These are phyloP conservation scores for Alternaria ventricosa DNA, from an alignment of 2,329 filamentous ascomycete species.

Conservation along the genomic window DNA sequence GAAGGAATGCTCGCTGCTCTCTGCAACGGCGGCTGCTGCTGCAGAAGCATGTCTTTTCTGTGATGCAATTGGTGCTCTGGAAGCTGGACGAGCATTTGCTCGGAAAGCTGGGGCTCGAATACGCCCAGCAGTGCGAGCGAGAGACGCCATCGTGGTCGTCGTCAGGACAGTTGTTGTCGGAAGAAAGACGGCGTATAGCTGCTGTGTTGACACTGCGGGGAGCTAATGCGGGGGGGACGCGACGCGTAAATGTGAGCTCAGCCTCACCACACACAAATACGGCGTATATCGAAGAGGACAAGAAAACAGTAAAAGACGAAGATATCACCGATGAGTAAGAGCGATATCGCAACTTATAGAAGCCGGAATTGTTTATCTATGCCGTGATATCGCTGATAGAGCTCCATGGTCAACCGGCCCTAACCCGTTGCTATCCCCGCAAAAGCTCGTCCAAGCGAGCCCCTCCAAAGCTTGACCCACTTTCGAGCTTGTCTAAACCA, in stretches of 20 bases:
- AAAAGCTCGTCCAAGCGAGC: constrained; percentile 23
- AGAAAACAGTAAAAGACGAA: no score
- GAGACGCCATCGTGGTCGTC: constrained; percentile 37
- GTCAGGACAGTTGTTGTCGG: not conserved
- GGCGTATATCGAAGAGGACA: not conserved
- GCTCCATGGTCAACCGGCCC: constrained; percentile 11
- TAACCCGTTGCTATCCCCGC: constrained; percentile 29
- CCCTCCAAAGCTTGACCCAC: constrained; percentile 8
- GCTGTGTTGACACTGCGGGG: not conserved
- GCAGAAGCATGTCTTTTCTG: constrained; percentile 43
- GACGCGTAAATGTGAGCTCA: not conserved
- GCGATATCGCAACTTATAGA: constrained; percentile 18
- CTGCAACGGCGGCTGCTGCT: constrained; percentile 38
- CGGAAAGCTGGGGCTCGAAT: constrained; percentile 25
- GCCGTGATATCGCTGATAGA: constrained; percentile 9
- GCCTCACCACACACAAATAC: not conserved
- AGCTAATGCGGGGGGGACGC: constrained; percentile 1
- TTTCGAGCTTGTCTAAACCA: constrained; percentile 10
- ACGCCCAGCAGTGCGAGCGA: constrained; percentile 37
- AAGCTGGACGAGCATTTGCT: constrained; percentile 21
- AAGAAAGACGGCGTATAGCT: not conserved
- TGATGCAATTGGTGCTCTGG: constrained; percentile 27
- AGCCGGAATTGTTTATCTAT: constrained; percentile 3
- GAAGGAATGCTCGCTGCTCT: constrained; percentile 55
- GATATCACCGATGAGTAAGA: not conserved